These are phyloP conservation scores for Calonectria honghensis DNA, from an alignment of 2,329 filamentous ascomycete genomes.

Conservation along the genomic window DNA sequence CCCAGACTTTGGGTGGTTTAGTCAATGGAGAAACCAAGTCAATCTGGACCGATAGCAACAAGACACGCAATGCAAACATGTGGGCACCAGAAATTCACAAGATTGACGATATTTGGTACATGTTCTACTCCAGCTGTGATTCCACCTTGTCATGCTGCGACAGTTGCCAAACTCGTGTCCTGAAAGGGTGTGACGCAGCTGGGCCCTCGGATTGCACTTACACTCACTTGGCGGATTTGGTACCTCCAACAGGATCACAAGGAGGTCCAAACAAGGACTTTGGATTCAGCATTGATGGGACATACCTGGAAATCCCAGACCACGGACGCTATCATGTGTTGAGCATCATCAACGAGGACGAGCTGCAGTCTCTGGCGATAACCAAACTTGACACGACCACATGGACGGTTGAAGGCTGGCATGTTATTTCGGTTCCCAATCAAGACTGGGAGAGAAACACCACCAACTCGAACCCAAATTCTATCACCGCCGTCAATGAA, in stretches of 20 bases:
- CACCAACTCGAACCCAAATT: conserved; percentile 2
- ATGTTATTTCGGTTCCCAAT: conserved; percentile 3
- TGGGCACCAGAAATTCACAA: conserved; percentile 15
- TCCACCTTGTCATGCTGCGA: not conserved
- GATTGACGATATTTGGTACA: conserved; percentile 11
- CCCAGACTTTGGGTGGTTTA: conserved; percentile 2
- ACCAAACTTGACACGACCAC: conserved; percentile 10
- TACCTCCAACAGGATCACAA: conserved; percentile 14
- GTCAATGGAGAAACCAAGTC: conserved; percentile 10
- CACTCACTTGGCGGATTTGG: not conserved
- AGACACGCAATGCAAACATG: conserved; percentile 17
- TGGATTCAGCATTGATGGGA: conserved; percentile 14
- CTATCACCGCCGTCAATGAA: conserved; percentile 8
- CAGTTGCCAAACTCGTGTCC: conserved; percentile 5
- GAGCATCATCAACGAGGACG: conserved; percentile 11
- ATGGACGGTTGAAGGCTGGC: conserved; percentile 16
- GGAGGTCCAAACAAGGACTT: conserved; percentile 19
- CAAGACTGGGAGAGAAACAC: conserved; percentile 22
- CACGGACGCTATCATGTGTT: not conserved
- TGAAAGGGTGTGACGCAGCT: conserved; percentile 6
- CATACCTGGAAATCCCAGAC: conserved; percentile 2
- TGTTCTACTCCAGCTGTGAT: conserved; percentile 18
- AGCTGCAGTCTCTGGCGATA: conserved; percentile 12
- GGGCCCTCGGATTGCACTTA: conserved; percentile 12
- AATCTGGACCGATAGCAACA: conserved; percentile 13